phyloP scores from a whole-genome alignment of 176 grass and related monocot species.

The Stipa capillata region DNA sequence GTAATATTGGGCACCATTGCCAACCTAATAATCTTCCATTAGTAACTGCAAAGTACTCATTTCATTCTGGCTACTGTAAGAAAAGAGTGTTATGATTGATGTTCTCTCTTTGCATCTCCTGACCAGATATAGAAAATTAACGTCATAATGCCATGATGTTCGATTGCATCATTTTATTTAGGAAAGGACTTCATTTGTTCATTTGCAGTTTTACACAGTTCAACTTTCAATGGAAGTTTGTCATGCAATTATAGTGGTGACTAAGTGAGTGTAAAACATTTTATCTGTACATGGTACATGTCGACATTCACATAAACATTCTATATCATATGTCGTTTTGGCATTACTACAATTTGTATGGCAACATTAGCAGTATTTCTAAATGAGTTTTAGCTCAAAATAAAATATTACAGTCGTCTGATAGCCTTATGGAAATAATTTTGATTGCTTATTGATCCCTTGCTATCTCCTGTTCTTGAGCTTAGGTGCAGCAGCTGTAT shows the following conservation, averaged over 20 bases:
- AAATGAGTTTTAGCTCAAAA: not conserved
- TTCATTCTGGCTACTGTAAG: not conserved
- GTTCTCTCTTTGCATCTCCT: not conserved
- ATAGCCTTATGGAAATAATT: too few species aligned
- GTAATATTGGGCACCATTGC: not conserved
- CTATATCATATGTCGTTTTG: not conserved
- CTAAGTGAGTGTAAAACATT: not conserved
- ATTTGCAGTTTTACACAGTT: not conserved
- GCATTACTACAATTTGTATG: not conserved
- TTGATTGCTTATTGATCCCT: not conserved
- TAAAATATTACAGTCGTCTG: not conserved
- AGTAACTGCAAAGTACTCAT: not conserved
- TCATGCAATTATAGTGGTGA: not conserved
- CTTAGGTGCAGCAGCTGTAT: conserved; percentile 68
- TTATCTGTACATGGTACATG: not conserved
- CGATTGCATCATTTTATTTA: not conserved
- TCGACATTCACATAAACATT: not conserved
- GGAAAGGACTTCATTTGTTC: not conserved
- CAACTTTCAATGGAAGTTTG: not conserved
- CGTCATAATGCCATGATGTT: not conserved
- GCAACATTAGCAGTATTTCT: not conserved
- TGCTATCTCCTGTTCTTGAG: not conserved
- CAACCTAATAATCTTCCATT: not conserved
- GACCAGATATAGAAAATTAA: not conserved
- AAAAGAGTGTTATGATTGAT: not conserved